A percentile compares a stretch with the other conserved stretches of the same genome.
Conservation (phyloP, 2,329 filamentous ascomycete genomes). For the Hypoxylon sp. region DNA sequence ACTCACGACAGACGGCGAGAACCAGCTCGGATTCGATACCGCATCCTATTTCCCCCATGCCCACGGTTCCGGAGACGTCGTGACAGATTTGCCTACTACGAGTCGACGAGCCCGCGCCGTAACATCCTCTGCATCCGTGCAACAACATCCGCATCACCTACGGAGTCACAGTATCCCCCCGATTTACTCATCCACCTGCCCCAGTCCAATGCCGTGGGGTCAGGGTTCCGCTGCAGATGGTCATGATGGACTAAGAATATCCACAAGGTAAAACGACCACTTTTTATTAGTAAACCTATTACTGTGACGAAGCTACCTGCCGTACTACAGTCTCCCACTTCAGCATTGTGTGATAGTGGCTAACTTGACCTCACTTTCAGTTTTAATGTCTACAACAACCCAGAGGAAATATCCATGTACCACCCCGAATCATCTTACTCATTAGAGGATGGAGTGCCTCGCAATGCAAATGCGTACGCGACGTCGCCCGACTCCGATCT, state of each 20-base stretch:
- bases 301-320: not conserved
- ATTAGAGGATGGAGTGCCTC: constrained; percentile 40
- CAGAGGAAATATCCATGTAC: constrained; percentile 42
- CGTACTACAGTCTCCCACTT: not conserved
- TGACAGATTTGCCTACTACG: constrained; percentile 38
- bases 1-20: constrained; percentile 41
- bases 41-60: constrained; percentile 39
- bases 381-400: constrained; percentile 41
- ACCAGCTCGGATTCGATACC: constrained; percentile 40
- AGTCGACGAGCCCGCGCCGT: constrained; percentile 40
- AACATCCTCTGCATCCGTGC: constrained; percentile 36
- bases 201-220: constrained; percentile 43
- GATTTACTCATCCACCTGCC: constrained; percentile 40
- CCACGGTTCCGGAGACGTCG: constrained; percentile 38
- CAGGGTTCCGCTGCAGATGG: constrained; percentile 35
- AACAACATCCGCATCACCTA: constrained; percentile 39
- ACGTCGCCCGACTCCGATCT: constrained; percentile 42
- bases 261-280: constrained; percentile 37
- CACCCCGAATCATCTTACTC: constrained; percentile 42
- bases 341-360: constrained; percentile 1
- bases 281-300: not conserved
- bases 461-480: constrained; percentile 39
- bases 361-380: constrained; percentile 28
- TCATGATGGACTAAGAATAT: constrained; percentile 39
- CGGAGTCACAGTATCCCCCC: constrained; percentile 45